Conservation (phyloP, 306 rosid genomes). For the Vachellia pachyceras region DNA sequence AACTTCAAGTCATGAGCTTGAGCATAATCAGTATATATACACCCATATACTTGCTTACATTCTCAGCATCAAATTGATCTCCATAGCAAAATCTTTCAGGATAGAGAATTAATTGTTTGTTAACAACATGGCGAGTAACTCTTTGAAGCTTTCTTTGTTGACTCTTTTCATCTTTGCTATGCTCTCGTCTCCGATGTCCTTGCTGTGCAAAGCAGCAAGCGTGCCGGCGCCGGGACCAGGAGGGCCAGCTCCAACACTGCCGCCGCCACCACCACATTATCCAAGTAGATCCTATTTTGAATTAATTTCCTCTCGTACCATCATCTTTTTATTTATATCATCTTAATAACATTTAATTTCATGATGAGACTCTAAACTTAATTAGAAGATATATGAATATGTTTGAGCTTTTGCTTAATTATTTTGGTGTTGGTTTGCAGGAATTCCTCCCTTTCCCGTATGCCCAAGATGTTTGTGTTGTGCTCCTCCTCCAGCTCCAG, state of each 20-base stretch:
- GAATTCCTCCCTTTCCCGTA: constrained; percentile 11
- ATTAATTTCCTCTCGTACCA: background rate
- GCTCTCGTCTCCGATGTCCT: constrained; percentile 33
- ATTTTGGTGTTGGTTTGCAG: background rate
- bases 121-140: constrained; percentile 31
- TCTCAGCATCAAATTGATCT: background rate
- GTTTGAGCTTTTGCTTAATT: no score
- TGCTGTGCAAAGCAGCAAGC: constrained; percentile 42
- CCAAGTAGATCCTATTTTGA: background rate
- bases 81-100: no score
- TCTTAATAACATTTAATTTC: no score
- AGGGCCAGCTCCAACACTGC: background rate
- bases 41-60: no score
- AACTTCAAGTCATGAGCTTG: no score
- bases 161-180: constrained; percentile 47
- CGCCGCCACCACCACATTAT: background rate
- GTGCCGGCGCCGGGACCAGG: no score
- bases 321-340: no score
- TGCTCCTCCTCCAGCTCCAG: constrained; percentile 13
- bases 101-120: background rate
- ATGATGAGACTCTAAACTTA: no score
- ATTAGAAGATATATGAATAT: no score
- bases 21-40: no score
- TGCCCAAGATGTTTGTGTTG: constrained; percentile 46
- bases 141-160: constrained; percentile 33